Percentiles rank a stretch among this genome's conserved stretches.
Evolutionary conservation across 2,329 filamentous ascomycete species (phyloP).

Genomic region (Metarhizium guizhouense): DNA sequence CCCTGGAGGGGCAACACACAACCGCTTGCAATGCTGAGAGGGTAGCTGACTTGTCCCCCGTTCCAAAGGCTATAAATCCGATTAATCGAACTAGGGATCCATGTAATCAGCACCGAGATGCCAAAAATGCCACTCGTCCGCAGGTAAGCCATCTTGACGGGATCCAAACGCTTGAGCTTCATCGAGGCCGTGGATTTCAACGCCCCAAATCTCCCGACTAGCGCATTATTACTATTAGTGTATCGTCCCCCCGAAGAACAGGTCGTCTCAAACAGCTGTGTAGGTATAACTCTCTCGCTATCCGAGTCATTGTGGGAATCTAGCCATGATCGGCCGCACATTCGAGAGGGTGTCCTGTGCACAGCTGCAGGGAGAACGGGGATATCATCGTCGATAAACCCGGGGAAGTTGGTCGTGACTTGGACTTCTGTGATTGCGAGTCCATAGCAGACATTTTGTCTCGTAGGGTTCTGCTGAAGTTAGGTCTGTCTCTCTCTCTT

Average conservation of each 20-base stretch:
- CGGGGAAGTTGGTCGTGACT: slow-evolving; percentile 25
- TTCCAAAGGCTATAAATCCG: slow-evolving; percentile 58
- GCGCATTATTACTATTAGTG: slow-evolving; percentile 3
- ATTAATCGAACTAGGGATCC: slow-evolving; percentile 62
- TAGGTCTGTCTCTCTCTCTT: slow-evolving; percentile 2
- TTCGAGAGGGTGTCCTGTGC: slow-evolving; percentile 6
- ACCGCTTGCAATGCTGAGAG: slow-evolving; percentile 58
- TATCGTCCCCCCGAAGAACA: slow-evolving; percentile 17
- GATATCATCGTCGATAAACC: slow-evolving; percentile 2
- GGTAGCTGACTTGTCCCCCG: slow-evolving; percentile 41
- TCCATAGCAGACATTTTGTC: slow-evolving; percentile 28
- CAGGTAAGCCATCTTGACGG: slow-evolving; percentile 50
- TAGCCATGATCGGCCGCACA: slow-evolving; percentile 15
- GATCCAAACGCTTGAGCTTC: slow-evolving; percentile 32
- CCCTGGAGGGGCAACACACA: slow-evolving; percentile 70
- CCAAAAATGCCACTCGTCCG: slow-evolving; percentile 53
- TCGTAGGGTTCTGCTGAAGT: slow-evolving; percentile 17
- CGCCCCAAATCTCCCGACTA: slow-evolving; percentile 15
- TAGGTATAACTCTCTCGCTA: background rate
- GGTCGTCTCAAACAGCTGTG: slow-evolving; percentile 19
- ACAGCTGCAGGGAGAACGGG: slow-evolving; percentile 9
- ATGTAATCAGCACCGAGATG: slow-evolving; percentile 49
- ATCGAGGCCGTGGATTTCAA: slow-evolving; percentile 20
- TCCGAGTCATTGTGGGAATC: slow-evolving; percentile 10
- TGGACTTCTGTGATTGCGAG: slow-evolving; percentile 42